phyloP scores from a whole-genome alignment of 495 filamentous ascomycete species.

The Podospora didyma region DNA sequence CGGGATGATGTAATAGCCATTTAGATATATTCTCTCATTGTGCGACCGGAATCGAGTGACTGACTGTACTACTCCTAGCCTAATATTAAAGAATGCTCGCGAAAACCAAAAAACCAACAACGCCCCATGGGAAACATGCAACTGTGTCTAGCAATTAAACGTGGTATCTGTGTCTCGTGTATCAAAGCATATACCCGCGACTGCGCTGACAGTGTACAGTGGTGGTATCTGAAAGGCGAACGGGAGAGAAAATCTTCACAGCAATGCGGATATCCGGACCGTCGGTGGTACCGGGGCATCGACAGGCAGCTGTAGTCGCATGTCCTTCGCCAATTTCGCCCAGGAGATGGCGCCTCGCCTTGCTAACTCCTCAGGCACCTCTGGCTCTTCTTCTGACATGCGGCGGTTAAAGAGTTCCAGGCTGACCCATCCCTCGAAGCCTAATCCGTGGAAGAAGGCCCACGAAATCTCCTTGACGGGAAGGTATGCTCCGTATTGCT shows the following conservation, averaged over 20 bases:
- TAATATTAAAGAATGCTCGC: no score
- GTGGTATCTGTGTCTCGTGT: not conserved
- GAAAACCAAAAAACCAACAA: not conserved
- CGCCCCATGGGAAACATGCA: not conserved
- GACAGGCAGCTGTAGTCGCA: slow-evolving; percentile 41
- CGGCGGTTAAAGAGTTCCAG: slow-evolving; percentile 72
- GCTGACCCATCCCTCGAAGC: slow-evolving; percentile 74
- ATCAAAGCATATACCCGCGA: not conserved
- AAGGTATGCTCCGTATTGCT: slow-evolving; percentile 66
- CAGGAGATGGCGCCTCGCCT: slow-evolving; percentile 59
- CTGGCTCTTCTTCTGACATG: slow-evolving; percentile 48
- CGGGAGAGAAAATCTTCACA: slow-evolving; percentile 12
- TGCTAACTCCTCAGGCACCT: slow-evolving; percentile 61
- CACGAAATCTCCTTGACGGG: slow-evolving; percentile 60
- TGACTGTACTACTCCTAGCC: no score
- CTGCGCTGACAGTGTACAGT: not conserved
- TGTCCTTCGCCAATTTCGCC: slow-evolving; percentile 53
- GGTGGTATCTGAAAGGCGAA: not conserved
- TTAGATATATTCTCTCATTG: not conserved
- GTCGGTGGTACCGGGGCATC: slow-evolving; percentile 25
- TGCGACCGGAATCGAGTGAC: no score
- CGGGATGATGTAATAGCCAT: no score
- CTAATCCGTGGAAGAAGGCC: slow-evolving; percentile 59
- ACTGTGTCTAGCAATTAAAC: not conserved
- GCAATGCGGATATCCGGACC: slow-evolving; percentile 23